These are phyloP conservation scores for Fistulifera pelliculosa DNA, from an alignment of 108 stramenopile species.

Conservation along the genomic window DNA sequence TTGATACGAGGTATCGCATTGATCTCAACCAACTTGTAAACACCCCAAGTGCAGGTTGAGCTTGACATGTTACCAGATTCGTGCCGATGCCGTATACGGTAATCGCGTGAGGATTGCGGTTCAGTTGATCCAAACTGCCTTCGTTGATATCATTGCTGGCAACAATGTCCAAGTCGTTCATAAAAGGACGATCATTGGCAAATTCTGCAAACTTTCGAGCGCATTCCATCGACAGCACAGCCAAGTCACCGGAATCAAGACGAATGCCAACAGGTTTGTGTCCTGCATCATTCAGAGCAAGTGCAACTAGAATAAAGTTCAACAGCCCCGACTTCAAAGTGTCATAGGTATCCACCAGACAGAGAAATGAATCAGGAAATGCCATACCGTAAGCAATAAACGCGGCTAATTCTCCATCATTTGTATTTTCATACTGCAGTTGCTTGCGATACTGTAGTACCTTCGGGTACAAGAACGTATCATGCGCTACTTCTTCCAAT, in stretches of 20 bases:
- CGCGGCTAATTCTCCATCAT: slow-evolving; percentile 94
- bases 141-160: slow-evolving; percentile 99
- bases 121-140: slow-evolving; percentile 56
- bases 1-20: slow-evolving; percentile 89
- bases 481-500: slow-evolving; percentile 52
- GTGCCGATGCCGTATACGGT: slow-evolving; percentile 96
- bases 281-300: slow-evolving; percentile 86
- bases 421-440: slow-evolving; percentile 37
- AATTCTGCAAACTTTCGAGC: slow-evolving; percentile 42
- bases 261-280: slow-evolving; percentile 86
- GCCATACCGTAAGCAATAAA: slow-evolving; percentile 93
- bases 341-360: slow-evolving; percentile 97
- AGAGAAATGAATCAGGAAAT: slow-evolving; percentile 89
- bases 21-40: slow-evolving; percentile 91
- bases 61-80: slow-evolving; percentile 96
- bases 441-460: slow-evolving; percentile 56
- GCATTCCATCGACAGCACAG: slow-evolving; percentile 65
- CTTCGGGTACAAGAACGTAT: slow-evolving; percentile 30
- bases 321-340: slow-evolving; percentile 86
- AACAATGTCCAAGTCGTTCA: slow-evolving; percentile 74
- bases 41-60: slow-evolving; percentile 99
- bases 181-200: slow-evolving; percentile 39
- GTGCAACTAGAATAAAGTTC: slow-evolving; percentile 88
- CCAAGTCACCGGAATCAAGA: slow-evolving; percentile 94
- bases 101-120: slow-evolving; percentile 82